Evolutionary conservation across 225 moss, liverwort and hornwort species (phyloP).

Genomic region (Sphagnum tenellum): DNA sequence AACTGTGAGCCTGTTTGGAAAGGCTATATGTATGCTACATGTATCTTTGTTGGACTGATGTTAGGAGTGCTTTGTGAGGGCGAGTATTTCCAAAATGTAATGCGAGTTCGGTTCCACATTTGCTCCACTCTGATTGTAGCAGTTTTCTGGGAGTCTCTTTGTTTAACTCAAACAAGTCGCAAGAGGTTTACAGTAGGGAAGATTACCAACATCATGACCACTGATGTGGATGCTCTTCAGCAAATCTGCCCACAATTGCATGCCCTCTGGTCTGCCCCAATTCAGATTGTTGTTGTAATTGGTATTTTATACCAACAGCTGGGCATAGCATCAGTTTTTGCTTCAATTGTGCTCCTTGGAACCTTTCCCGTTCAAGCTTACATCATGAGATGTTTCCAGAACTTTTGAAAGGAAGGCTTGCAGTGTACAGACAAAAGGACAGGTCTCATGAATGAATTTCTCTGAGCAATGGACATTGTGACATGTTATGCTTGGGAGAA

Average conservation of each 20-base stretch:
- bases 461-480: slow-evolving; percentile 67
- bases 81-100: slow-evolving; percentile 53
- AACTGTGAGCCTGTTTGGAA: slow-evolving; percentile 71
- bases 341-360: slow-evolving; percentile 37
- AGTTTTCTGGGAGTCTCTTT: slow-evolving; percentile 56
- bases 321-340: slow-evolving; percentile 42
- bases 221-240: slow-evolving; percentile 51
- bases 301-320: slow-evolving; percentile 46
- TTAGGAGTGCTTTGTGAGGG: slow-evolving; percentile 54
- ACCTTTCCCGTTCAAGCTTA: slow-evolving; percentile 49
- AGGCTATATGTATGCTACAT: slow-evolving; percentile 64
- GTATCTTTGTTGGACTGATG: slow-evolving; percentile 67
- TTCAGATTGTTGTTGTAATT: slow-evolving; percentile 40
- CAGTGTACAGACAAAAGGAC: slow-evolving; percentile 52
- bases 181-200: slow-evolving; percentile 55
- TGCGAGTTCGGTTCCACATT: slow-evolving; percentile 49
- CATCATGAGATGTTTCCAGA: slow-evolving; percentile 28
- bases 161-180: slow-evolving; percentile 49
- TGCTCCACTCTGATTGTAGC: slow-evolving; percentile 56
- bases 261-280: slow-evolving; percentile 69
- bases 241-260: slow-evolving; percentile 46
- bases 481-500: slow-evolving; percentile 85
- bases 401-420: slow-evolving; percentile 29
- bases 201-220: slow-evolving; percentile 73
- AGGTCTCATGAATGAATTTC: slow-evolving; percentile 45